Conservation (phyloP, 2,329 filamentous ascomycete genomes). For the Cordyceps militaris region DNA sequence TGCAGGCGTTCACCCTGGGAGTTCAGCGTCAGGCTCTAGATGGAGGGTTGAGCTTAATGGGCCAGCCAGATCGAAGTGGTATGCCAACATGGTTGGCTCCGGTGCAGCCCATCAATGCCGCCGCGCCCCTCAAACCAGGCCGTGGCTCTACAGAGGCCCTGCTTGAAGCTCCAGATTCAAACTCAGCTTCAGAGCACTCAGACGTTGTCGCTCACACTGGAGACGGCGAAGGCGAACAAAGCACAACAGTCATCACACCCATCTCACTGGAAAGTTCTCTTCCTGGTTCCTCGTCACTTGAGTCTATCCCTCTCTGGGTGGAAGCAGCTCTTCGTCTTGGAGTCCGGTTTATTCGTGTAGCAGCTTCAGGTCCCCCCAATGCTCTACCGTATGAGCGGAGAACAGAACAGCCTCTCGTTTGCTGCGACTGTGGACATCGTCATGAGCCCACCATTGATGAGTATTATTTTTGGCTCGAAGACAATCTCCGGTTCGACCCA, state of each 20-base stretch:
- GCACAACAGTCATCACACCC: neutral
- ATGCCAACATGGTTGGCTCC: conserved; percentile 7
- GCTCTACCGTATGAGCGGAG: neutral
- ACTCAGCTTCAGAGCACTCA: neutral
- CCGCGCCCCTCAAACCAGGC: neutral
- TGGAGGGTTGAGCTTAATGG: conserved; percentile 3
- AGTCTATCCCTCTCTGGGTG: conserved; percentile 10
- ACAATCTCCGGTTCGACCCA: conserved; percentile 2
- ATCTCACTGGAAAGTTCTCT: neutral
- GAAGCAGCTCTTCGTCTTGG: conserved; percentile 3
- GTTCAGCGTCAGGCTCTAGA: conserved; percentile 6
- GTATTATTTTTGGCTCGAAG: conserved; percentile 12
- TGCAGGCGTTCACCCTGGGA: neutral
- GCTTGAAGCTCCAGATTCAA: neutral
- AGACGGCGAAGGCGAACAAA: neutral
- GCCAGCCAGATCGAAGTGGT: conserved; percentile 1
- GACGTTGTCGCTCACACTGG: neutral
- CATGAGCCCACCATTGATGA: conserved; percentile 7
- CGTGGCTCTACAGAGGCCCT: neutral
- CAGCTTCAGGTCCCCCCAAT: neutral
- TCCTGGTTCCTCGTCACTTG: neutral
- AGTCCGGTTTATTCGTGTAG: conserved; percentile 9
- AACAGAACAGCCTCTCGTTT: neutral
- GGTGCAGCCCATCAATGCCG: neutral
- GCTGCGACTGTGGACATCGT: neutral